Conservation (phyloP, 2,329 filamentous ascomycete species). For the Massarina eburnea region DNA sequence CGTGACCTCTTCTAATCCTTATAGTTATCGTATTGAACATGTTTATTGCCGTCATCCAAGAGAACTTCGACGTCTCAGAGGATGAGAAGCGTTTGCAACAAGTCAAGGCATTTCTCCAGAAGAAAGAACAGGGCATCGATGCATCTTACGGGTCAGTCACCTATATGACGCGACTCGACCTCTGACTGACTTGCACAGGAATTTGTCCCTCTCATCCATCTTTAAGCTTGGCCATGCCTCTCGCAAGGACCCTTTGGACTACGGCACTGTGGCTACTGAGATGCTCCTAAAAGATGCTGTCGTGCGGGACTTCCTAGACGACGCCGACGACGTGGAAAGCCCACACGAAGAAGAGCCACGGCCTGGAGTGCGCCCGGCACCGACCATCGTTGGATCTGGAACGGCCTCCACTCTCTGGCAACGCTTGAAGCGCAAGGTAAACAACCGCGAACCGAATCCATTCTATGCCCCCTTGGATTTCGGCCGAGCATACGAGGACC, state of each 20-base stretch:
- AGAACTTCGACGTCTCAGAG: conserved; percentile 98
- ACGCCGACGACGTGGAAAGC: conserved; percentile 51
- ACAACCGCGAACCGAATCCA: conserved; percentile 80
- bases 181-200: conserved; percentile 45
- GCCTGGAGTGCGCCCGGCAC: conserved; percentile 40
- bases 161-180: neutral
- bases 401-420: conserved; percentile 64
- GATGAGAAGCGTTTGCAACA: conserved; percentile 97
- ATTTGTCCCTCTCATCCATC: conserved; percentile 70
- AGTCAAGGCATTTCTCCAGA: conserved; percentile 89
- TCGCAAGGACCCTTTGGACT: conserved; percentile 81
- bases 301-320: conserved; percentile 90
- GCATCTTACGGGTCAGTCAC: conserved; percentile 56
- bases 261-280: conserved; percentile 87
- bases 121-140: conserved; percentile 76
- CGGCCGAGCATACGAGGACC: conserved; percentile 69
- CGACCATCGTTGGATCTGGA: conserved; percentile 57
- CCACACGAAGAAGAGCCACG: conserved; percentile 29
- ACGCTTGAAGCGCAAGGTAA: conserved; percentile 58
- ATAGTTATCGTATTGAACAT: conserved; percentile 89
- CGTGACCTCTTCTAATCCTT: conserved; percentile 11
- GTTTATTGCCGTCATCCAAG: conserved; percentile 99
- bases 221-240: conserved; percentile 64
- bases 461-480: conserved; percentile 86
- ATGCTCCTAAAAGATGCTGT: conserved; percentile 97